phyloP scores from a whole-genome alignment of 2,329 filamentous ascomycete genomes.

The Triangularia setosa region DNA sequence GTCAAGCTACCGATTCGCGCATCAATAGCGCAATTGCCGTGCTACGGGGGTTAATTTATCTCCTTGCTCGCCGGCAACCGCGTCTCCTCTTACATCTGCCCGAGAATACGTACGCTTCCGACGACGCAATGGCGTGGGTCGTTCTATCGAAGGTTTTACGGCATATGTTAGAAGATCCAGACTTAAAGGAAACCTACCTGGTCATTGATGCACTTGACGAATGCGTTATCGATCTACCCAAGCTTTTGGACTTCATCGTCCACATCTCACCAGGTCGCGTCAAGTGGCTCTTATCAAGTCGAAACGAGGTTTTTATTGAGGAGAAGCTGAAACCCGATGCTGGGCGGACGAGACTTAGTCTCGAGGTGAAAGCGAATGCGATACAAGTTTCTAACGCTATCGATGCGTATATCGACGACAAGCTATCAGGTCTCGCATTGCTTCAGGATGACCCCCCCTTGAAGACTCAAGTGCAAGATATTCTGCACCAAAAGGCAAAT shows the following conservation, averaged over 20 bases:
- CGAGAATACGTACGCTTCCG: conserved; percentile 28
- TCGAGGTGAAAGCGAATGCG: conserved; percentile 40
- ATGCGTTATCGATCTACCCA: conserved; percentile 30
- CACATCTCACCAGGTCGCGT: conserved; percentile 22
- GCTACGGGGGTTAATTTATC: conserved; percentile 32
- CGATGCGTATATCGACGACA: conserved; percentile 34
- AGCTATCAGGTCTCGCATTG: conserved; percentile 8
- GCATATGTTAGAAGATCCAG: conserved; percentile 37
- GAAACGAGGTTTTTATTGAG: conserved; percentile 38
- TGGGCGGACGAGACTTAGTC: conserved; percentile 29
- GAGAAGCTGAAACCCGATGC: conserved; percentile 22
- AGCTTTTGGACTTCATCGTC: conserved; percentile 36
- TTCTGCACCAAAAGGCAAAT: conserved; percentile 28
- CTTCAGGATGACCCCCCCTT: neutral
- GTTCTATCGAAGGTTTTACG: conserved; percentile 37
- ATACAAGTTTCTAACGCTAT: conserved; percentile 31
- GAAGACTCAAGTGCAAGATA: neutral
- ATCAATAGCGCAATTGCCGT: conserved; percentile 31
- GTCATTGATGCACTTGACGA: conserved; percentile 49
- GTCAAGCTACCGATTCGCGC: no score
- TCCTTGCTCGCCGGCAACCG: conserved; percentile 29
- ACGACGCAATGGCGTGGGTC: conserved; percentile 37
- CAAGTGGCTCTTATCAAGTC: conserved; percentile 45
- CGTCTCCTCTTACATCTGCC: conserved; percentile 34
- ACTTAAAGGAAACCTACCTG: conserved; percentile 31